Evolutionary conservation across 1,284 basidiomycete genomes (phyloP).

Genomic region (Omphalotus olearius): DNA sequence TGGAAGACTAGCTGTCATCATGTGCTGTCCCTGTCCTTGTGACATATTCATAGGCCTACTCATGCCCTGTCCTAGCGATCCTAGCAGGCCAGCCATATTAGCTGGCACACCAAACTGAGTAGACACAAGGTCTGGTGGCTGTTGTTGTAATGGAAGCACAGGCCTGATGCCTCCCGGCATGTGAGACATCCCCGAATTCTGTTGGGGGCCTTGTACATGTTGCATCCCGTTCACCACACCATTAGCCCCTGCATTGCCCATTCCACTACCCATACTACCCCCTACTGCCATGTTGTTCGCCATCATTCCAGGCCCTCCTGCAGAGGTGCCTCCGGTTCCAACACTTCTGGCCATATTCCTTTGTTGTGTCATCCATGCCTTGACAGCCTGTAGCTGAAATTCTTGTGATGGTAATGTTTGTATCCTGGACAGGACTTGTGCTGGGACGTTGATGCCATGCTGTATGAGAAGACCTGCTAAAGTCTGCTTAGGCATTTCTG

Average conservation of each 20-base stretch:
- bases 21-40: conserved; percentile 11
- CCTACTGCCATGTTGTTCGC: conserved; percentile 17
- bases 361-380: neutral
- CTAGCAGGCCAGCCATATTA: conserved; percentile 2
- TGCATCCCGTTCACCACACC: conserved; percentile 23
- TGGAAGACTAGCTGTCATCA: conserved; percentile 15
- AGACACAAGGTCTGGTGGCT: conserved; percentile 20
- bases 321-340: neutral
- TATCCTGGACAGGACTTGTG: neutral
- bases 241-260: conserved; percentile 20
- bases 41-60: conserved; percentile 4
- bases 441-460: neutral
- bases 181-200: conserved; percentile 15
- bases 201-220: conserved; percentile 16
- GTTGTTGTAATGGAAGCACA: conserved; percentile 25
- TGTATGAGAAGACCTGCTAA: conserved; percentile 6
- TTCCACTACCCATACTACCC: conserved; percentile 15
- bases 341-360: neutral
- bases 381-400: neutral
- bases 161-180: conserved; percentile 17
- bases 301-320: neutral
- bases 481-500: conserved; percentile 37
- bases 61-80: neutral
- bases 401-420: conserved; percentile 3
- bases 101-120: neutral